phyloP scores from a whole-genome alignment of 257 asterid genomes.

The Solanum chaucha region DNA sequence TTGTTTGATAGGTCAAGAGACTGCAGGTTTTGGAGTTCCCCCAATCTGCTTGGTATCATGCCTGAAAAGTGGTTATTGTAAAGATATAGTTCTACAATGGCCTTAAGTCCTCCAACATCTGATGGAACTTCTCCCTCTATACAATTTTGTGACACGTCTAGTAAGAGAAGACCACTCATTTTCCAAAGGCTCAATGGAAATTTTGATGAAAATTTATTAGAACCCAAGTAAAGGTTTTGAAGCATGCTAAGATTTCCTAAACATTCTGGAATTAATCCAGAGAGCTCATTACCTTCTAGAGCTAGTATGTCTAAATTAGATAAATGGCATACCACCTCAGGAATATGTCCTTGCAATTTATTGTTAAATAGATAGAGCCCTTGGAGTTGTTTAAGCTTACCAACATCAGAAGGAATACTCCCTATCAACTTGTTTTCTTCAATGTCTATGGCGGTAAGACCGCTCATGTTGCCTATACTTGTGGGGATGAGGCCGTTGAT shows the following conservation, averaged over 20 bases:
- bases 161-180: background rate
- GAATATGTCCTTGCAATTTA: background rate
- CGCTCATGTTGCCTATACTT: too few relatives aligned
- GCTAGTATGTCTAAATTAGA: background rate
- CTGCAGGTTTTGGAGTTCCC: too few relatives aligned
- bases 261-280: background rate
- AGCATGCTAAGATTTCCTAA: background rate
- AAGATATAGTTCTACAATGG: background rate
- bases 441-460: too few relatives aligned
- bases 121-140: background rate
- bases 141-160: background rate
- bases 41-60: background rate
- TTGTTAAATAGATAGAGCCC: too few relatives aligned
- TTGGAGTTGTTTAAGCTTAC: too few relatives aligned
- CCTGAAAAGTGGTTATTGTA: background rate
- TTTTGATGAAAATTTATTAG: too few relatives aligned
- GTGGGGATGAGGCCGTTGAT: too few relatives aligned
- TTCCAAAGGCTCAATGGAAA: background rate
- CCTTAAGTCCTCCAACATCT: background rate
- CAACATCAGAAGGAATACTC: too few relatives aligned
- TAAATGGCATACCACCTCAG: background rate
- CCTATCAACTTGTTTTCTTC: too few relatives aligned
- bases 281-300: background rate
- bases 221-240: background rate
- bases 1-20: too few relatives aligned